phyloP scores from a whole-genome alignment of 148 eudicot genomes.

The Selenicereus undatus region DNA sequence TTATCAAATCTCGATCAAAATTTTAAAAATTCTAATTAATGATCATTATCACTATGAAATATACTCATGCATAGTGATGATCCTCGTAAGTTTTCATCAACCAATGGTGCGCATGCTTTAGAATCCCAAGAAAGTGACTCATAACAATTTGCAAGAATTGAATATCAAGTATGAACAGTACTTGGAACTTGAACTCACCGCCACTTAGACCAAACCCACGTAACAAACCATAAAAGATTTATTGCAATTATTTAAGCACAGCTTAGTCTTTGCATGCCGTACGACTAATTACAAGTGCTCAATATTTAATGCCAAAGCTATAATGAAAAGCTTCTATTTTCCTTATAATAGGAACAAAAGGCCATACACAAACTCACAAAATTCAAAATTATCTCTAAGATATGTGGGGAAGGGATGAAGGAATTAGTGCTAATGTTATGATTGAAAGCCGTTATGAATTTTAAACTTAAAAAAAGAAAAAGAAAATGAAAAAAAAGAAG shows the following conservation, averaged over 20 bases:
- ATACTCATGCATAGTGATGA: conserved; percentile 20
- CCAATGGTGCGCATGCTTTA: conserved; percentile 63
- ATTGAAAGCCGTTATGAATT: conserved; percentile 24
- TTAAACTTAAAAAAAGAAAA: conserved; percentile 16
- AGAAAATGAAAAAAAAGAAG: neutral
- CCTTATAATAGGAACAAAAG: conserved; percentile 21
- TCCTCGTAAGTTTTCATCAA: conserved; percentile 16
- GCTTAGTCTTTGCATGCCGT: conserved; percentile 14
- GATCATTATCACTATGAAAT: no score
- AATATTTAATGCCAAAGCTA: conserved; percentile 23
- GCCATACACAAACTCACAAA: conserved; percentile 25
- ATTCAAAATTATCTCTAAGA: conserved; percentile 23
- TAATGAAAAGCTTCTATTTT: conserved; percentile 18
- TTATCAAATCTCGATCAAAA: neutral
- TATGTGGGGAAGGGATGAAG: conserved; percentile 16
- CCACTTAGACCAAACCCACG: conserved; percentile 22
- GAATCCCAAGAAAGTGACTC: conserved; percentile 64
- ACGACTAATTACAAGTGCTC: conserved; percentile 29
- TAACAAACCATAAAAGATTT: conserved; percentile 18
- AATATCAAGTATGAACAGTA: conserved; percentile 19
- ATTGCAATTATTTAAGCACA: conserved; percentile 7
- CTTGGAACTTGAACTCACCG: conserved; percentile 49
- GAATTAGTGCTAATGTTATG: conserved; percentile 27
- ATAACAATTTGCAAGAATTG: conserved; percentile 27
- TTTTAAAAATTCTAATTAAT: no score